Percentiles rank a stretch among this genome's conserved stretches.
Conservation (phyloP, 495 filamentous ascomycete genomes). For the Daldinia concentrica region DNA sequence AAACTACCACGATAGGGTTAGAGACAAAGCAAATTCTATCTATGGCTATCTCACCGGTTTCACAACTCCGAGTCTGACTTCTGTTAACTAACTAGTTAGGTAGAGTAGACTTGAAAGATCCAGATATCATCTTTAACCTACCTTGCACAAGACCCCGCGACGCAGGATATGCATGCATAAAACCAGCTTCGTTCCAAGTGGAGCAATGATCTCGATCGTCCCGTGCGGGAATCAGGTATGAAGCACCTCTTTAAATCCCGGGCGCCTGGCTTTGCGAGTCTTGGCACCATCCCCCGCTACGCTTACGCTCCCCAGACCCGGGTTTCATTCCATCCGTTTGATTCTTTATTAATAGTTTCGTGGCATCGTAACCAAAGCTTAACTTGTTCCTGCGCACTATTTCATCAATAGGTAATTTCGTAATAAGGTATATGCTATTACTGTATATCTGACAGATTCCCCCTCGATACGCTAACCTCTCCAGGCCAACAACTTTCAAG, state of each 20-base stretch:
- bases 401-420: too few relatives aligned
- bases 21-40: background rate
- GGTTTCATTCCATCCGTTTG: background rate
- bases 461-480: background rate
- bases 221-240: background rate
- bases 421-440: too few relatives aligned
- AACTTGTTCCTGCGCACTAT: too few relatives aligned
- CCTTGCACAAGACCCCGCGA: background rate
- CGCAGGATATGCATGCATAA: background rate
- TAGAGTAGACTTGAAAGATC: too few relatives aligned
- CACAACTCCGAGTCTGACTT: background rate
- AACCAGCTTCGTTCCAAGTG: background rate
- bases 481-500: background rate
- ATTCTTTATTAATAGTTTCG: background rate
- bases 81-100: too few relatives aligned
- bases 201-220: background rate
- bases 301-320: background rate
- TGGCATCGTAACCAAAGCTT: background rate
- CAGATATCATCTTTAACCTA: too few relatives aligned
- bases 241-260: background rate
- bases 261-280: background rate
- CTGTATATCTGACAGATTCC: too few relatives aligned
- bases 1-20: background rate
- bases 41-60: background rate
- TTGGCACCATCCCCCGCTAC: background rate